Base-by-base conservation (phyloP, 352 stramenopile genomes). In the Pythium pyrilobum region DNA sequence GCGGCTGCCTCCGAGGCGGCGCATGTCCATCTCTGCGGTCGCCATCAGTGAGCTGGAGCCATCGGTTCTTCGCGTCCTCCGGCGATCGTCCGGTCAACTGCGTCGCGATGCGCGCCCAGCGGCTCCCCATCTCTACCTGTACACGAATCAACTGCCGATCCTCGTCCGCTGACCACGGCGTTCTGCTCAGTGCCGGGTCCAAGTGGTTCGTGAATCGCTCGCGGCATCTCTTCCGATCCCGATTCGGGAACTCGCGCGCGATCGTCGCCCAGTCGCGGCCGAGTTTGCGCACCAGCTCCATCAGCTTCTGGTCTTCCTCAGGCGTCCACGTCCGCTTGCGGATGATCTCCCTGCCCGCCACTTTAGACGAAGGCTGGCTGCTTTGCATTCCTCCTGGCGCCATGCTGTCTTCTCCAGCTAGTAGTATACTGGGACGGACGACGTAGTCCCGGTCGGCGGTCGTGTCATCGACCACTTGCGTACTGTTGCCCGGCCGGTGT, bases 121-220 rank as follows among this genome's bases (percentile, higher is more conserved):
- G 62, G 20, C 29, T 59, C 1, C 59, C 66, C 2, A 72, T 18
- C n/a, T 58, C 25, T 3, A 18, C 20, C n/a, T 84, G 60, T 23
- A 87, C 53, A 9, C 62, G 23, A 15, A 61, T 21, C 42, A 89
- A 29, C 20, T 61, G 62, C 16, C 59, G 27, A 38, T 92, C 74
- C 32, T 92, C 81, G 4, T 65, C 38, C 4, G n/a, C 0, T 0
- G 40, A 75, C 81, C 81, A 92, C 10, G 29, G 23, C 5, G 24
- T n/a, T 18, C 32, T 36, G 8, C 25, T n/a, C 20, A 87, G 51
- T 25, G 55, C 38, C 13, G 77, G 66, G 33, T 74, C 67, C 36
- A 89, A 44, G 53, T 89, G 74, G 52, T 92, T 89, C 29, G 86
- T 62, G 23, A 71, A 92, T n/a, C 82, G 62, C 44, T 92, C 82